Evolutionary conservation across 306 rosid species (phyloP).

Genomic region (Malus fusca): DNA sequence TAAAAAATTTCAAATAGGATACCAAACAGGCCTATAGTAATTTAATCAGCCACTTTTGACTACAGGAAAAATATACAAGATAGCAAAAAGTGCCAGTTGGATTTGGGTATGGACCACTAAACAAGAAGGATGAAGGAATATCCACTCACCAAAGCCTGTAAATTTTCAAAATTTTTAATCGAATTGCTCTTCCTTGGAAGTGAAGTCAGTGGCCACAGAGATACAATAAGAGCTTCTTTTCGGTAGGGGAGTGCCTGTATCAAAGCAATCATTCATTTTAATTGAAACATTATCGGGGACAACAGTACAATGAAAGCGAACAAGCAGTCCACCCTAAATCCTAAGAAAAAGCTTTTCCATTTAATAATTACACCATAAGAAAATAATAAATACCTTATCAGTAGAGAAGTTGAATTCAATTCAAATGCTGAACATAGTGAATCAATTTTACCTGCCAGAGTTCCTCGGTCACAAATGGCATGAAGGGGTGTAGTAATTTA

Average conservation of each 20-base stretch:
- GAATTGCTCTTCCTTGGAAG: conserved; percentile 60
- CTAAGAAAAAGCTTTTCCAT: not conserved
- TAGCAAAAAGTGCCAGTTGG: not conserved
- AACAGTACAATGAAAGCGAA: not conserved
- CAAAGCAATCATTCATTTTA: not conserved
- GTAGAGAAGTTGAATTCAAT: not conserved
- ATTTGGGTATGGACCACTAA: not conserved
- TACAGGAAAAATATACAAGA: not conserved
- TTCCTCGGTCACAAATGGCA: conserved; percentile 98
- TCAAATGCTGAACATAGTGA: not conserved
- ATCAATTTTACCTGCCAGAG: conserved; percentile 75
- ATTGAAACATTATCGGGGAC: not conserved
- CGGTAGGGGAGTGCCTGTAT: conserved; percentile 80
- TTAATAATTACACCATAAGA: not conserved
- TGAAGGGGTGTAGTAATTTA: conserved; percentile 83
- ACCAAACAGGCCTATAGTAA: too few species aligned
- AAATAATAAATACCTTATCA: not conserved
- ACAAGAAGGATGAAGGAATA: conserved; percentile 13
- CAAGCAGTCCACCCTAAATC: not conserved
- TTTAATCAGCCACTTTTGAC: not conserved
- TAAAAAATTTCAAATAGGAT: too few species aligned
- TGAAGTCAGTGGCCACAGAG: conserved; percentile 79
- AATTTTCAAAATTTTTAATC: conserved; percentile 73
- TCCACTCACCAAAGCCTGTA: conserved; percentile 74
- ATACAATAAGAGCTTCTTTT: conserved; percentile 67